A percentile compares a stretch with the other conserved stretches of the same genome.
phyloP scores from a whole-genome alignment of 1,284 basidiomycete genomes.

The Schizophyllum commune region DNA sequence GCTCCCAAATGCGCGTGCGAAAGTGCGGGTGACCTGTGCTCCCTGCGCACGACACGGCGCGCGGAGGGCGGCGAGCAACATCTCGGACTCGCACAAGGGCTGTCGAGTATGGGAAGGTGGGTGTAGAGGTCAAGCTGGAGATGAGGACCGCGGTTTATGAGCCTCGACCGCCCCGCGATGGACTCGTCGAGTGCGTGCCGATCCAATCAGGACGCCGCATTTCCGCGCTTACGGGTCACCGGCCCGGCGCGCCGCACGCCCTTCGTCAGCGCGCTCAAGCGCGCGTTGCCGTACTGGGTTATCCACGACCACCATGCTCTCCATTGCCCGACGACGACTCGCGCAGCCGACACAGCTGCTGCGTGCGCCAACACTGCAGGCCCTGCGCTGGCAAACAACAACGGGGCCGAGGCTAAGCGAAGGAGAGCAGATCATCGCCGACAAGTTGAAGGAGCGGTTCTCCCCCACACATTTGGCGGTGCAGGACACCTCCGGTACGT shows the following conservation, averaged over 20 bases:
- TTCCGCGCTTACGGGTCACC: not conserved
- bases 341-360: slow-evolving; percentile 11
- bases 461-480: slow-evolving; percentile 72
- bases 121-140: too few relatives aligned
- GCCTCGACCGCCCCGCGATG: not conserved
- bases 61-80: not conserved
- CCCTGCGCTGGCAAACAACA: too few relatives aligned
- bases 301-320: slow-evolving; percentile 10
- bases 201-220: not conserved
- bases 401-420: slow-evolving; percentile 28
- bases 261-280: not conserved
- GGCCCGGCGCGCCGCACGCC: too few relatives aligned
- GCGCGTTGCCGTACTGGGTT: not conserved
- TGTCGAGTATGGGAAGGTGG: too few relatives aligned
- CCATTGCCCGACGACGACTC: slow-evolving; percentile 9
- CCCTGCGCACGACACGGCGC: not conserved
- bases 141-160: too few relatives aligned
- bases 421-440: slow-evolving; percentile 64
- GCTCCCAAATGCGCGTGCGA: not conserved
- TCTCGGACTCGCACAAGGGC: too few relatives aligned
- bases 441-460: slow-evolving; percentile 71
- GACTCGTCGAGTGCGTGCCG: not conserved
- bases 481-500: slow-evolving; percentile 80
- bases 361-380: too few relatives aligned
- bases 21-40: too few relatives aligned